Base-by-base conservation (phyloP, 2,329 filamentous ascomycete species). In the Aspergillus vadensis region DNA sequence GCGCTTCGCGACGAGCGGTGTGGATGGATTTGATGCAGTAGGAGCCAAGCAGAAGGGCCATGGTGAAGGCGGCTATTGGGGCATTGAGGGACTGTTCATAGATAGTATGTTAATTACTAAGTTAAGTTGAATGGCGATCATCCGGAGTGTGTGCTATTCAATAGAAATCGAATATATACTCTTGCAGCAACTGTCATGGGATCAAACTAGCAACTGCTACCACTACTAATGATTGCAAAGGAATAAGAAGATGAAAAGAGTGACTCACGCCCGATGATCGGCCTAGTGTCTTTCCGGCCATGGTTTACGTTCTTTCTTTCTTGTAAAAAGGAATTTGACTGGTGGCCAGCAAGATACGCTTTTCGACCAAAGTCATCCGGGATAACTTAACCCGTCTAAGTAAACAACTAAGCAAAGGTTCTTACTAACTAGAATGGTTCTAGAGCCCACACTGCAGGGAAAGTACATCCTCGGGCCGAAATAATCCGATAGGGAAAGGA, bases 21-120 rank as follows among this genome's bases (percentile, higher is more conserved):
- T 83, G 80, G 63, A 91, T 90, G 23, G 85, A 87, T 8, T 83
- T 88, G 54, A 88, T 78, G 27, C 86, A 81, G 74, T 91, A 91
- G 43, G 76, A 74, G 72, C 84, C 85, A 32, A 87, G 80, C 21
- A 88, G 70, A 52, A 82, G 74, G 15, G 85, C 86, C 85, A 88
- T 87, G 14, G 83, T 83, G 64, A 86, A 79, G 25, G 85, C 85
- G n/a, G 85, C 85, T n/a, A 86, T 78, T 5, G 86, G 86, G 2
- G 85, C 85, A 61, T 84, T 82, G 39, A 86, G 68, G 4, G 82
- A 85, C 81, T 84, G 47, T 52, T 27, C 27, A 55, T 38, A 17
- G 57, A 54, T 56, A 65, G 57, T 53, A 27, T 58, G 47, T 39
- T 19, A 38, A 36, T 32, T 21, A 36, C 32, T 36, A 36, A 36